These are phyloP conservation scores for Penicillium sp. DNA, from an alignment of 2,329 filamentous ascomycete genomes.

Conservation along the genomic window DNA sequence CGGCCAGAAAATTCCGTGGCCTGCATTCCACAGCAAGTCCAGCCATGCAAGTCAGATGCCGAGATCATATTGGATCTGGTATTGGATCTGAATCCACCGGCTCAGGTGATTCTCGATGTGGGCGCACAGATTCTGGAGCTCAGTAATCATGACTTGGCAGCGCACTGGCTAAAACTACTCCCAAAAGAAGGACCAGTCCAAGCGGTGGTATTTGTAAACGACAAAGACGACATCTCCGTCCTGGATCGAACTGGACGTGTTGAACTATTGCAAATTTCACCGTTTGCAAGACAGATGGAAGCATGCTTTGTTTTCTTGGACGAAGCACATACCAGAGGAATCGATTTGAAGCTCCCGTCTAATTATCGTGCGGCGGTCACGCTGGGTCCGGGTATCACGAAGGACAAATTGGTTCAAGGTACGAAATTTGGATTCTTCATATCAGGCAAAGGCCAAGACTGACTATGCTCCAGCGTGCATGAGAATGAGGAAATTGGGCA, in stretches of 20 bases:
- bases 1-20: slow-evolving; percentile 48
- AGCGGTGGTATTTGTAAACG: slow-evolving; percentile 57
- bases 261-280: slow-evolving; percentile 53
- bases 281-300: slow-evolving; percentile 56
- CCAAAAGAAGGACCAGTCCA: slow-evolving; percentile 28
- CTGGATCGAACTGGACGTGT: slow-evolving; percentile 25
- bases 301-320: slow-evolving; percentile 67
- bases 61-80: slow-evolving; percentile 50
- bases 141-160: slow-evolving; percentile 55
- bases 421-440: slow-evolving; percentile 18
- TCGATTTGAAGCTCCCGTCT: slow-evolving; percentile 61
- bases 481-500: slow-evolving; percentile 67
- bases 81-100: slow-evolving; percentile 34
- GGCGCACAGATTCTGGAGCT: slow-evolving; percentile 68
- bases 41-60: slow-evolving; percentile 15
- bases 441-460: slow-evolving; percentile 16
- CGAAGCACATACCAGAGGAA: slow-evolving; percentile 68
- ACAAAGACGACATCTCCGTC: slow-evolving; percentile 31
- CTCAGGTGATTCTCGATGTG: slow-evolving; percentile 66
- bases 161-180: slow-evolving; percentile 50
- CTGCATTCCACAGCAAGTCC: slow-evolving; percentile 5
- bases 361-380: slow-evolving; percentile 65
- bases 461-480: slow-evolving; percentile 56
- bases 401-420: slow-evolving; percentile 69
- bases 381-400: slow-evolving; percentile 62